Evolutionary conservation across 192 early-diverging fungal species (phyloP).

Genomic region (Linnemannia elongata): DNA sequence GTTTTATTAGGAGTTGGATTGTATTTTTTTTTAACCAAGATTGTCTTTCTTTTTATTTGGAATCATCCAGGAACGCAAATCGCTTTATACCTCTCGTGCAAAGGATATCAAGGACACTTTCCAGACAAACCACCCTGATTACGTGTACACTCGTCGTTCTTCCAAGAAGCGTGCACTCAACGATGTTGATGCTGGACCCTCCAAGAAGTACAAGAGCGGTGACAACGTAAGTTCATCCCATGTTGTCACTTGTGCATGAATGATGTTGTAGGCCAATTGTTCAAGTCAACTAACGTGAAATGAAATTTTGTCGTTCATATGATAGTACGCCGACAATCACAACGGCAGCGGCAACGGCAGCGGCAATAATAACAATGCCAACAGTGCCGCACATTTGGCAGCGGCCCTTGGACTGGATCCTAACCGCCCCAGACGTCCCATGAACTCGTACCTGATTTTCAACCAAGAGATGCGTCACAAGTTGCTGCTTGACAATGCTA

Average conservation of each 20-base stretch:
- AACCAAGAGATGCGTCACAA: slow-evolving; percentile 72
- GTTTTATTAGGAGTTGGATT: neutral
- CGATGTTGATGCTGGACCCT: slow-evolving; percentile 26
- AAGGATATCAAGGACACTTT: slow-evolving; percentile 74
- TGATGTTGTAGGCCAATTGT: no score
- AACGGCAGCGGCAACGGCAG: neutral
- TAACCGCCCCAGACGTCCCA: slow-evolving; percentile 68
- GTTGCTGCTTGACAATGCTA: slow-evolving; percentile 67
- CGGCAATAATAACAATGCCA: neutral
- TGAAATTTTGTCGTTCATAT: neutral
- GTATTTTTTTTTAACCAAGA: neutral
- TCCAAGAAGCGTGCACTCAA: slow-evolving; percentile 50
- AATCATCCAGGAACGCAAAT: slow-evolving; percentile 63
- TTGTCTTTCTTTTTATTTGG: neutral
- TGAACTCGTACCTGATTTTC: slow-evolving; percentile 73
- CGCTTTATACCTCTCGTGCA: slow-evolving; percentile 67
- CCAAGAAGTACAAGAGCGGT: slow-evolving; percentile 37
- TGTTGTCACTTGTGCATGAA: neutral
- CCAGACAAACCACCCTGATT: slow-evolving; percentile 65
- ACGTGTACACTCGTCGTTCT: slow-evolving; percentile 68
- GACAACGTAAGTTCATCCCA: slow-evolving; percentile 14
- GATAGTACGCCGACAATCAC: neutral
- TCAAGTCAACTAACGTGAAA: neutral
- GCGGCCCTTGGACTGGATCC: slow-evolving; percentile 43
- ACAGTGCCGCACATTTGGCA: neutral